Percentiles rank a stretch among this genome's conserved stretches.
phyloP scores from a whole-genome alignment of 331 rosid species.

The Cydonia oblonga region DNA sequence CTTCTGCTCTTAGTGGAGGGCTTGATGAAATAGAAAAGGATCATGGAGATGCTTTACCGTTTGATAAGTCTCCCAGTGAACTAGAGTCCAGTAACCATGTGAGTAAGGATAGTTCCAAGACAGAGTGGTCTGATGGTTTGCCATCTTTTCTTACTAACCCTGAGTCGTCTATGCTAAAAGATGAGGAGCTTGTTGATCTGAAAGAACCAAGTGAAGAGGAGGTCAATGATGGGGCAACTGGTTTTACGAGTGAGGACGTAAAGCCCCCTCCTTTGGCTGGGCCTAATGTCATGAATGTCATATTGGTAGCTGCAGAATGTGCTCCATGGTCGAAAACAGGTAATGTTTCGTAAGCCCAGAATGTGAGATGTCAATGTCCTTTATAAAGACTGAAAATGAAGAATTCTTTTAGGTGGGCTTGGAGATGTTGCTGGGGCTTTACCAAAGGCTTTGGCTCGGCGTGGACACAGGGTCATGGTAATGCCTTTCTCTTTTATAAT shows the following conservation, averaged over 20 bases:
- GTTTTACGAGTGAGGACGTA: constrained; percentile 19
- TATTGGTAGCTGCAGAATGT: constrained; percentile 86
- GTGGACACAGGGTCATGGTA: constrained; percentile 99
- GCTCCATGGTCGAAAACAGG: constrained; percentile 95
- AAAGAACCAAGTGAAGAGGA: constrained; percentile 20
- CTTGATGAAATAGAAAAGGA: constrained; percentile 22
- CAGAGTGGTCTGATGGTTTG: constrained; percentile 20
- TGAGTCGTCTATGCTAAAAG: constrained; percentile 14
- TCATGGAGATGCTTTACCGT: constrained; percentile 13
- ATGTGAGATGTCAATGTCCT: not conserved
- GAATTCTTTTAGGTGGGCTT: constrained; percentile 70
- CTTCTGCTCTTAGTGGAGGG: constrained; percentile 13
- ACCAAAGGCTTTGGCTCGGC: constrained; percentile 98
- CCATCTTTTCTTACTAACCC: constrained; percentile 27
- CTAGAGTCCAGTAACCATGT: constrained; percentile 18
- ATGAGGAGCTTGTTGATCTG: constrained; percentile 14
- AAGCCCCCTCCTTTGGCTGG: constrained; percentile 80
- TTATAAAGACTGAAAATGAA: constrained; percentile 16
- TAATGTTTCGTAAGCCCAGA: constrained; percentile 14
- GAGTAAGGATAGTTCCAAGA: constrained; percentile 19
- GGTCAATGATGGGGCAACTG: constrained; percentile 13
- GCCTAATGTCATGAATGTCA: constrained; percentile 72
- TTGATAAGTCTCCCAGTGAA: constrained; percentile 14
- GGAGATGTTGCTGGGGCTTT: constrained; percentile 96
- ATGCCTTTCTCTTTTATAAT: constrained; percentile 5